Conservation (phyloP, 768 basidiomycete species). For the Tricholoma sp. region DNA sequence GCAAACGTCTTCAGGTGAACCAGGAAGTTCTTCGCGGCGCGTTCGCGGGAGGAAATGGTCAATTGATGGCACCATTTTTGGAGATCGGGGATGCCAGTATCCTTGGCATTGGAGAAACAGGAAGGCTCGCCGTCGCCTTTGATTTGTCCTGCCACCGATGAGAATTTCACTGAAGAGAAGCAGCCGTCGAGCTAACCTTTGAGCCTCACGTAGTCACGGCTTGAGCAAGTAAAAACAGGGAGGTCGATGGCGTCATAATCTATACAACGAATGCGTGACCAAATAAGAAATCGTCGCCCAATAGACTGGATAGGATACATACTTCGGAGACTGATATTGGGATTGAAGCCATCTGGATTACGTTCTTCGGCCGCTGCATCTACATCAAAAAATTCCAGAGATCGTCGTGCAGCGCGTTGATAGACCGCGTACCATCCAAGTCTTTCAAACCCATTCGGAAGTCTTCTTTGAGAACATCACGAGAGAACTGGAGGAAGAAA, state of each 20-base stretch:
- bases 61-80: constrained; percentile 55
- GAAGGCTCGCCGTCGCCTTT: constrained; percentile 55
- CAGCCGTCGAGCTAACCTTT: constrained; percentile 30
- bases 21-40: constrained; percentile 37
- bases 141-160: constrained; percentile 39
- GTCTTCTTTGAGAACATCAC: constrained; percentile 53
- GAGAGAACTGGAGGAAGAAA: constrained; percentile 38
- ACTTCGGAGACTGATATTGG: constrained; percentile 45
- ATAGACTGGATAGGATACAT: constrained; percentile 6
- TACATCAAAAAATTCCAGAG: constrained; percentile 11
- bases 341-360: constrained; percentile 55
- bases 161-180: background rate
- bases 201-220: constrained; percentile 55
- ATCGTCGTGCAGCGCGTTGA: background rate
- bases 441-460: constrained; percentile 56
- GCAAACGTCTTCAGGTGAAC: constrained; percentile 45
- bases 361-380: constrained; percentile 53
- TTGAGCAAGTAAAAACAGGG: constrained; percentile 58
- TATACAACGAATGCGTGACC: constrained; percentile 13
- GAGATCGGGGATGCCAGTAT: constrained; percentile 53
- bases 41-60: constrained; percentile 49
- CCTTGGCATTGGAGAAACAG: constrained; percentile 47
- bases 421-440: constrained; percentile 40
- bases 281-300: background rate
- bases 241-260: constrained; percentile 58